Base-by-base conservation (phyloP, 2,329 filamentous ascomycete genomes). In the Botrytis aclada region DNA sequence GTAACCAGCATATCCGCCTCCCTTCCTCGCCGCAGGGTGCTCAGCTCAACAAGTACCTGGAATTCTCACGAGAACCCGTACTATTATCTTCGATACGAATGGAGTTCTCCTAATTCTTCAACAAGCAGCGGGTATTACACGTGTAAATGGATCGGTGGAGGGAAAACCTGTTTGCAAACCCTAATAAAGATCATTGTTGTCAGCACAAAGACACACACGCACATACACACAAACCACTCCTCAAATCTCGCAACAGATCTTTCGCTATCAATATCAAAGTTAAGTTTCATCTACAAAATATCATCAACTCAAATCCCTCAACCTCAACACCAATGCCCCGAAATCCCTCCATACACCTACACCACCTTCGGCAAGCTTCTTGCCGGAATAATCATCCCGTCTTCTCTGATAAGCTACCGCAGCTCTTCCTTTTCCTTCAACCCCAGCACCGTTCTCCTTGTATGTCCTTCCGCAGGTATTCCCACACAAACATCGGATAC, bases 171-270 rank as follows among this genome's bases (percentile, higher is more conserved):
- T 69, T 72, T 79, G 25, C 72, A 76, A 43, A 78, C 14, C 67
- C 67, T 72, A 14, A 75, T 74, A 58, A 76, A 74, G 72, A 79
- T 75, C 4, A 72, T 66, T 29, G 63, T 79, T 41, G 67, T n/a
- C n/a, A n/a, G n/a, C n/a, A n/a, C n/a, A n/a, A n/a, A n/a, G n/a
- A n/a, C n/a, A n/a, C n/a, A n/a, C n/a, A n/a, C n/a, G n/a, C n/a
- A n/a, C n/a, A n/a, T n/a, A n/a, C 45, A 81, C 84, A 12, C 0
- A 87, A 86, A 32, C 83, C 87, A 74, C 83, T 94, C 6, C 81
- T 94, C 62, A 86, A 94, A 58, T 91, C 88, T 58, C 86, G 90
- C 73, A 92, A 92, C 60, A 91, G 88, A 77, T 83, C 84, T 45
- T 82, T 83, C 43, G 93, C 94, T 79, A 83, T 92, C 43, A 92